Evolutionary conservation across 805 yeast species (phyloP), one percentile per base, ranked within the genome.

Genomic region (Soucietia sequanensis): DNA sequence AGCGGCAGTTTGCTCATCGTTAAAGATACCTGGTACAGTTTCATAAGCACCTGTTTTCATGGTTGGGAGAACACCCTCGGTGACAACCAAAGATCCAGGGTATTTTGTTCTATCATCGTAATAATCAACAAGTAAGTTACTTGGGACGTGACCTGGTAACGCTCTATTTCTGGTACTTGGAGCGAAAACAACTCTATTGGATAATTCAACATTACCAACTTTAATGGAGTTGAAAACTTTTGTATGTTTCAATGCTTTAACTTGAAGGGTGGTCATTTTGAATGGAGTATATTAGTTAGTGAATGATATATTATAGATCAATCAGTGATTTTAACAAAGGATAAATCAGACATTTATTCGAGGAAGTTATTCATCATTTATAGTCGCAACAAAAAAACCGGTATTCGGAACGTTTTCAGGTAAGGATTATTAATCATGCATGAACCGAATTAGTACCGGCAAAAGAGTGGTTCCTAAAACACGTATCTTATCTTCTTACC

Each of bases 11-110:
- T 44, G 48, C 24, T 26, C 16, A 15, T 36, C 32, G 20, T 58
- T 66, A 58, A 65, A 69, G 33, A 79, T 66, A 46, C 78, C 78
- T 16, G 84, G 81, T 2, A 61, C 72, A 20, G 53, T 39, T 10
- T 52, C 26, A 39, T 61, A 65, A 16, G 73, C 62, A 32, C 80
- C 75, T 25, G 61, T 55, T 24, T 34, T 50, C 16, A 48, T 47
- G 5, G 67, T 50, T 5, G 58, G 51, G 23, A 49, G 41, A 10
- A 64, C 55, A 11, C 58, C 67, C 41, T 65, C 70, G 5, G 68
- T 41, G 7, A 57, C 48, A 5, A 63, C 15, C 15, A 61, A 47
- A 4, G 58, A 38, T 1, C 68, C 68, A 1, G 66, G 64, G 17
- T 28, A 34, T 23, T 51, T 47, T 3, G 68, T 46, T 36, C 68